Evolutionary conservation across 192 early-diverging fungal genomes (phyloP), one percentile per base, ranked within the genome.

Genomic region (Borealophlyctis nickersoniae): DNA sequence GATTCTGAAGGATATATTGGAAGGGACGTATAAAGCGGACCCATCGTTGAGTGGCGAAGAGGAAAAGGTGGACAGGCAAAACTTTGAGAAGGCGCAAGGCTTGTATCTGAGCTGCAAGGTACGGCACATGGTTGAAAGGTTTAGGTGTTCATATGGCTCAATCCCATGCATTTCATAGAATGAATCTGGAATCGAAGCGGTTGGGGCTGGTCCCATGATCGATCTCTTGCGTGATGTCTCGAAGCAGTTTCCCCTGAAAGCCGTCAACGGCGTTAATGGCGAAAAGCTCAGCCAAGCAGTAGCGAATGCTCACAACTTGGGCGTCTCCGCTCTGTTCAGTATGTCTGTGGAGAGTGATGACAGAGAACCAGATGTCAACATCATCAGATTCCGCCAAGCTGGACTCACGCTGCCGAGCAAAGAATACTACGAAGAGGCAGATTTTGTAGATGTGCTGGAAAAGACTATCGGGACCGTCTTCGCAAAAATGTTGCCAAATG

Each of bases 401-500:
- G 84, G 80, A 2, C 69, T 88, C n/a, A 77, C 69, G 30, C 52
- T 87, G 33, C 86, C 87, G n/a, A 81, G 83, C 27, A 87, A 80
- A 33, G 79, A 88, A 36, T 88, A 88, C 49, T 89, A 89, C 68
- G 50, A 74, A 19, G 74, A 88, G 5, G 32, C 22, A 22, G 67
- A 80, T 2, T 71, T 76, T 7, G 14, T 86, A 13, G 50, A 27
- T 24, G 48, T 70, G 16, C 87, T 84, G 45, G 54, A 74, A 60
- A 52, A 39, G 14, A 71, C 71, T 11, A 49, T 88, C 31, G 50
- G 64, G 11, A 71, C 80, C 2, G 70, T 82, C 36, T 62, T 86
- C 54, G 28, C 45, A 1, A 36, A 62, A 7, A 58, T 84, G 2
- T 24, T 84, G 23, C n/a, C 55, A 22, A 33, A 57, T 31, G 71